phyloP scores from a whole-genome alignment of 306 rosid species.

The Cicer bijugum region DNA sequence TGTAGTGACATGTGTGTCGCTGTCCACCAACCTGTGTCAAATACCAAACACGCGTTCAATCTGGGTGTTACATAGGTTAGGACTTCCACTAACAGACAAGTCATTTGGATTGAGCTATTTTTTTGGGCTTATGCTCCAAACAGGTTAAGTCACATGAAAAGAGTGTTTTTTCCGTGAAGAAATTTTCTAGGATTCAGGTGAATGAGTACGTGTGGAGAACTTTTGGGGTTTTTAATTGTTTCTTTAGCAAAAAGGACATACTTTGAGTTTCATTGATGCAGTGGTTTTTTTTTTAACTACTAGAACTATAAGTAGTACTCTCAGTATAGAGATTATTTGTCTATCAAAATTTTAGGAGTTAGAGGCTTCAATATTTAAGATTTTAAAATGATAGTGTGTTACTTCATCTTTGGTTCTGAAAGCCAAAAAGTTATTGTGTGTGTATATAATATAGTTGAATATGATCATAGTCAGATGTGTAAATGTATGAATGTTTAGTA shows the following conservation, averaged over 20 bases:
- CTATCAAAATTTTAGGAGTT: constrained; percentile 6
- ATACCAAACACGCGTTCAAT: no score
- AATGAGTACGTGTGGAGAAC: neutral
- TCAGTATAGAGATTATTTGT: neutral
- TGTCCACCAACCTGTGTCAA: no score
- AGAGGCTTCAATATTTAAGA: constrained; percentile 9
- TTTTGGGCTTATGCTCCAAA: neutral
- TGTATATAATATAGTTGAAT: neutral
- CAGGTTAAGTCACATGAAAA: neutral
- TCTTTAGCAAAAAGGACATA: neutral
- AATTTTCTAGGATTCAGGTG: no score
- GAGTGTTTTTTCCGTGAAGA: neutral
- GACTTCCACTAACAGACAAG: neutral
- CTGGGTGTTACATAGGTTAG: no score
- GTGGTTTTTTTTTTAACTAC: neutral
- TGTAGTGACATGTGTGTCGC: no score
- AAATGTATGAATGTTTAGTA: neutral
- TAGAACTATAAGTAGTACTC: neutral
- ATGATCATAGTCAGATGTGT: neutral
- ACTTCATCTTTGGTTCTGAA: neutral
- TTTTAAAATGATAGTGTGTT: neutral
- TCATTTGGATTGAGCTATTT: neutral
- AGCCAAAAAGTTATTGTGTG: neutral
- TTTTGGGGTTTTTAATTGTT: neutral
- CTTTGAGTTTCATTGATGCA: neutral